Percentiles rank a stretch among this genome's conserved stretches.
These are phyloP conservation scores for Cucumis melo DNA, from an alignment of 306 rosid genomes.

Conservation along the genomic window DNA sequence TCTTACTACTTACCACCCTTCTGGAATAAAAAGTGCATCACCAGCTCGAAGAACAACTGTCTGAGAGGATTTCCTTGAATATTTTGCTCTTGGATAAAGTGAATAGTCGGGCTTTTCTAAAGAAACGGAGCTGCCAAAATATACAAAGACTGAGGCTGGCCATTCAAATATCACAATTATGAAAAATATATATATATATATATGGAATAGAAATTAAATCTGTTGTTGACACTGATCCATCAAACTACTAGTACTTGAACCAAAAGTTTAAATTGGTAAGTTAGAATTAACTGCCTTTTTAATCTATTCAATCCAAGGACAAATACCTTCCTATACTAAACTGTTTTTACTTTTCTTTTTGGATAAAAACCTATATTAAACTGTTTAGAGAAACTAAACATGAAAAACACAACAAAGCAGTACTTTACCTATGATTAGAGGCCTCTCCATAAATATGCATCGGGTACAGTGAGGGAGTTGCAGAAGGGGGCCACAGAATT, in stretches of 20 bases:
- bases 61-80: conserved; percentile 45
- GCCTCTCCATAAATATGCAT: conserved; percentile 93
- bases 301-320: background rate
- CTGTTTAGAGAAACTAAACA: background rate
- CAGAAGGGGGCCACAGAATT: conserved; percentile 89
- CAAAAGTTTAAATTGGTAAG: background rate
- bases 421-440: conserved; percentile 76
- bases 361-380: background rate
- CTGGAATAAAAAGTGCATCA: conserved; percentile 90
- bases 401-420: background rate
- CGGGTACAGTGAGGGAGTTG: conserved; percentile 63
- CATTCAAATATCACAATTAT: background rate
- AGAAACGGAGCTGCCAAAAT: conserved; percentile 53
- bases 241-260: background rate
- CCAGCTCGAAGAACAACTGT: conserved; percentile 71
- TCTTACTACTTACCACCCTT: conserved; percentile 96
- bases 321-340: background rate
- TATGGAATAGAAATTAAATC: background rate
- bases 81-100: conserved; percentile 62
- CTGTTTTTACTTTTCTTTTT: background rate
- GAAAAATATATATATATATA: background rate
- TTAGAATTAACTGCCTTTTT: background rate
- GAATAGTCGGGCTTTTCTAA: conserved; percentile 67
- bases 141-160: background rate
- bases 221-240: background rate